Conservation (phyloP, 768 basidiomycete genomes). For the Serpula lacrymans region DNA sequence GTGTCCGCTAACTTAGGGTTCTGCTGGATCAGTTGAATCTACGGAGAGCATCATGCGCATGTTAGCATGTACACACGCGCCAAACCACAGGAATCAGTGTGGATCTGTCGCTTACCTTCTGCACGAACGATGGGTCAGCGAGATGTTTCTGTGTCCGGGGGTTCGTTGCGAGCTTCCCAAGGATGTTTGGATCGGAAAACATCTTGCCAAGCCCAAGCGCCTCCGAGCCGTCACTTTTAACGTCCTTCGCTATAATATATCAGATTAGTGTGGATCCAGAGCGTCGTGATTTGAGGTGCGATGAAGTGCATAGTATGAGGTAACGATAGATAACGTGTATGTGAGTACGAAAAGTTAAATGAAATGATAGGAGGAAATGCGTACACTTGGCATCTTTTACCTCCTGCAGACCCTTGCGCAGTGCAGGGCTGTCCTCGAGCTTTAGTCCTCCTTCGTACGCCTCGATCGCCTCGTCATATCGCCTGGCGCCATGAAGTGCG, state of each 20-base stretch:
- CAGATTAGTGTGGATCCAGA: neutral
- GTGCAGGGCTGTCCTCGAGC: slow-evolving; percentile 75
- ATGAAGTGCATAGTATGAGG: neutral
- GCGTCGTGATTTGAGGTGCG: neutral
- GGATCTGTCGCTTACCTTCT: slow-evolving; percentile 42
- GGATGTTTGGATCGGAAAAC: slow-evolving; percentile 80
- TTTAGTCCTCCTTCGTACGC: slow-evolving; percentile 82
- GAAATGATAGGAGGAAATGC: slow-evolving; percentile 8
- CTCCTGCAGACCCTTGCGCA: slow-evolving; percentile 86
- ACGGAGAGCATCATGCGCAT: neutral
- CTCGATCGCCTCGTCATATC: slow-evolving; percentile 79
- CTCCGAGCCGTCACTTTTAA: slow-evolving; percentile 37
- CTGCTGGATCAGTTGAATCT: slow-evolving; percentile 67
- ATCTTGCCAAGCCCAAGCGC: slow-evolving; percentile 64
- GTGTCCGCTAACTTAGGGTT: slow-evolving; percentile 62
- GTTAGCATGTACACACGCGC: slow-evolving; percentile 7
- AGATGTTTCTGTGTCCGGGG: slow-evolving; percentile 84
- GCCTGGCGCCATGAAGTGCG: slow-evolving; percentile 78
- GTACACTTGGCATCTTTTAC: slow-evolving; percentile 82
- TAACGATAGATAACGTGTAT: neutral
- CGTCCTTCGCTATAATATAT: slow-evolving; percentile 35
- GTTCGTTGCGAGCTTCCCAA: slow-evolving; percentile 82
- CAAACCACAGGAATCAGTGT: slow-evolving; percentile 2
- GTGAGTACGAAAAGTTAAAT: slow-evolving; percentile 3
- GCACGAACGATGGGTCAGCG: slow-evolving; percentile 77